Evolutionary conservation across 805 yeast species (phyloP).

Genomic region (Saccharomycopsis fodiens): DNA sequence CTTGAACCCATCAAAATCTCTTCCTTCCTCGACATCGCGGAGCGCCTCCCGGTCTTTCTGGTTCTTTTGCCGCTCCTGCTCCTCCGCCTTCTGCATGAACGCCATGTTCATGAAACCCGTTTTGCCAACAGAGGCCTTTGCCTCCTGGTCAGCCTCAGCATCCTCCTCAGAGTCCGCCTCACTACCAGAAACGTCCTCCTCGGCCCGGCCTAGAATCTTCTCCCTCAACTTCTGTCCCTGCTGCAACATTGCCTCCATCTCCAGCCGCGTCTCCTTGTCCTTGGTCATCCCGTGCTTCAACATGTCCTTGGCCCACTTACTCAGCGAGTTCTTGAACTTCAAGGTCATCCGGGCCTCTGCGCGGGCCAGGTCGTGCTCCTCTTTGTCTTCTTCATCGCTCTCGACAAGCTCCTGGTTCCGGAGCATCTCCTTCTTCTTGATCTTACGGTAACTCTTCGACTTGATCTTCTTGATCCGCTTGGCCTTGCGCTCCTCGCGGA

Average conservation of each 20-base stretch:
- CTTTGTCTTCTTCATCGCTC: slow-evolving; percentile 42
- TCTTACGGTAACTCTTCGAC: slow-evolving; percentile 80
- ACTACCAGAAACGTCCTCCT: slow-evolving; percentile 42
- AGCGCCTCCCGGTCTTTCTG: slow-evolving; percentile 43
- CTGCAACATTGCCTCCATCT: slow-evolving; percentile 89
- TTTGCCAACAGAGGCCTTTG: slow-evolving; percentile 53
- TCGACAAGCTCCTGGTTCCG: slow-evolving; percentile 53
- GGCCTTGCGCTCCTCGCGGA: slow-evolving; percentile 87
- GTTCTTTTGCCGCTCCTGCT: slow-evolving; percentile 54
- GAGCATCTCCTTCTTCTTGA: slow-evolving; percentile 75
- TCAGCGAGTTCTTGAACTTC: slow-evolving; percentile 77
- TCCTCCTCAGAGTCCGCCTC: slow-evolving; percentile 35
- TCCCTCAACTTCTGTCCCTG: slow-evolving; percentile 72
- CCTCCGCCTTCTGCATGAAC: slow-evolving; percentile 88
- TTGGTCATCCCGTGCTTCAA: slow-evolving; percentile 84
- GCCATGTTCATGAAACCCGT: slow-evolving; percentile 91
- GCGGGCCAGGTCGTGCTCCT: slow-evolving; percentile 64
- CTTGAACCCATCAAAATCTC: slow-evolving; percentile 33
- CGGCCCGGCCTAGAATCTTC: slow-evolving; percentile 60
- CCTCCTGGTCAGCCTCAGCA: slow-evolving; percentile 31
- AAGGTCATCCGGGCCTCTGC: slow-evolving; percentile 91
- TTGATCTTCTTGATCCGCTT: slow-evolving; percentile 90
- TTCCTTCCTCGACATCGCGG: slow-evolving; percentile 41
- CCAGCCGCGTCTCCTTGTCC: slow-evolving; percentile 76
- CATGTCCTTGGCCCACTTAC: slow-evolving; percentile 84